Evolutionary conservation across 805 yeast genomes (phyloP).

Genomic region (Candida dendrica): DNA sequence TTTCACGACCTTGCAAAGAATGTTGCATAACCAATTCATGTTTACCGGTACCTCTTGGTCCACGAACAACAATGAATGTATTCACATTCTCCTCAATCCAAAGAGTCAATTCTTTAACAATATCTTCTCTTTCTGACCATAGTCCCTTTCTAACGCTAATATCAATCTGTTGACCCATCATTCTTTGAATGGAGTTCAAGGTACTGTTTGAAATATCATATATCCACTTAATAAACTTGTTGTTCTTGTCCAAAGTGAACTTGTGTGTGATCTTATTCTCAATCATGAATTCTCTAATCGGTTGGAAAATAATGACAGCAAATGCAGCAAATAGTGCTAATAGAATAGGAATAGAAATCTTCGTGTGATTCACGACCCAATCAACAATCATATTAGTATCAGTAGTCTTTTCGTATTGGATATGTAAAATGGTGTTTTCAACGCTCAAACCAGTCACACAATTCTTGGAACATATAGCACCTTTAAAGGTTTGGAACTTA

Average conservation of each 20-base stretch:
- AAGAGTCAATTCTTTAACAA: constrained; percentile 58
- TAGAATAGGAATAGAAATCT: constrained; percentile 73
- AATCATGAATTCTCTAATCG: constrained; percentile 77
- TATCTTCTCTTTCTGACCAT: constrained; percentile 69
- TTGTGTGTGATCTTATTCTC: constrained; percentile 62
- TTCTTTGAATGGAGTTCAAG: constrained; percentile 27
- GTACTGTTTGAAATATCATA: constrained; percentile 23
- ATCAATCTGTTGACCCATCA: constrained; percentile 24
- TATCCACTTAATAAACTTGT: constrained; percentile 28
- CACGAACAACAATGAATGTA: constrained; percentile 83
- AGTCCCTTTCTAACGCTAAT: constrained; percentile 26
- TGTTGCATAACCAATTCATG: constrained; percentile 66
- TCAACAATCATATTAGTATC: constrained; percentile 47
- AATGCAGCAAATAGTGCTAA: constrained; percentile 73
- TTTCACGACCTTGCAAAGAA: constrained; percentile 51
- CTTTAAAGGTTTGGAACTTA: constrained; percentile 45
- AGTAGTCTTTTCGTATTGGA: constrained; percentile 58
- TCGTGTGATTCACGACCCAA: constrained; percentile 66
- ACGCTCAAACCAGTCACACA: constrained; percentile 77
- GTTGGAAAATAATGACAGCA: constrained; percentile 87
- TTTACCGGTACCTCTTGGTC: constrained; percentile 96
- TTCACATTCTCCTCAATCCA: constrained; percentile 87
- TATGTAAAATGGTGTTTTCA: constrained; percentile 60
- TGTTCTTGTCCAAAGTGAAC: constrained; percentile 45
- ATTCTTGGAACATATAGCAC: constrained; percentile 82